phyloP scores from a whole-genome alignment of 495 filamentous ascomycete genomes.

The Lepraria neglecta region DNA sequence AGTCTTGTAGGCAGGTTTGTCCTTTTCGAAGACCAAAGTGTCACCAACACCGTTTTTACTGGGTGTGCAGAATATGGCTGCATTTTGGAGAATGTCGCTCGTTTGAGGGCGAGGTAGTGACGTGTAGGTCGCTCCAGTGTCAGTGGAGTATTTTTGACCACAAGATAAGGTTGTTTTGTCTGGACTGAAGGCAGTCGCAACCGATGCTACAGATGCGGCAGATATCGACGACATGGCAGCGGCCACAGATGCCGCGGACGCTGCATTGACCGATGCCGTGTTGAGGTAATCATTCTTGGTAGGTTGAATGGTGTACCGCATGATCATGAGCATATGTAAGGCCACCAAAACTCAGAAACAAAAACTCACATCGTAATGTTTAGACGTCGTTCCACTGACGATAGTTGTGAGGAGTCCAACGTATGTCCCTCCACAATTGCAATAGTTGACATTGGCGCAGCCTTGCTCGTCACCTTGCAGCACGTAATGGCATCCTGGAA shows the following conservation, averaged over 20 bases:
- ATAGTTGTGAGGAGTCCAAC: neutral
- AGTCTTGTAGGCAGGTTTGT: neutral
- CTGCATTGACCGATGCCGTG: conserved; percentile 10
- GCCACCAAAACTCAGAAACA: neutral
- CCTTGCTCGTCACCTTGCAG: conserved; percentile 9
- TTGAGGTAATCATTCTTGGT: conserved; percentile 11
- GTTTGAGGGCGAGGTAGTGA: conserved; percentile 9
- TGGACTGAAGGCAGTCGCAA: conserved; percentile 12
- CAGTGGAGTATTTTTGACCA: neutral
- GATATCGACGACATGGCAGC: neutral
- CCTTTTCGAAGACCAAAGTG: neutral
- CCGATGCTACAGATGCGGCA: conserved; percentile 10
- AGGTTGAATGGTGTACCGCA: conserved; percentile 14
- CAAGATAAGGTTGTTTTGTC: conserved; percentile 9
- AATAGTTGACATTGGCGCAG: conserved; percentile 10
- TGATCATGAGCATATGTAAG: neutral
- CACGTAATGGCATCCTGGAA: conserved; percentile 3
- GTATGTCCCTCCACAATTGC: conserved; percentile 10
- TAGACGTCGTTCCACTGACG: neutral
- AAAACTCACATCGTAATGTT: neutral
- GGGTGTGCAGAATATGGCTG: conserved; percentile 5
- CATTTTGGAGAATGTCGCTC: neutral
- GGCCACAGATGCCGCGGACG: conserved; percentile 8
- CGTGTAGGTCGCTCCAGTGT: conserved; percentile 2
- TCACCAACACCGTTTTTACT: neutral